phyloP scores from a whole-genome alignment of 805 yeast species.

The Spathaspora gorwiae region DNA sequence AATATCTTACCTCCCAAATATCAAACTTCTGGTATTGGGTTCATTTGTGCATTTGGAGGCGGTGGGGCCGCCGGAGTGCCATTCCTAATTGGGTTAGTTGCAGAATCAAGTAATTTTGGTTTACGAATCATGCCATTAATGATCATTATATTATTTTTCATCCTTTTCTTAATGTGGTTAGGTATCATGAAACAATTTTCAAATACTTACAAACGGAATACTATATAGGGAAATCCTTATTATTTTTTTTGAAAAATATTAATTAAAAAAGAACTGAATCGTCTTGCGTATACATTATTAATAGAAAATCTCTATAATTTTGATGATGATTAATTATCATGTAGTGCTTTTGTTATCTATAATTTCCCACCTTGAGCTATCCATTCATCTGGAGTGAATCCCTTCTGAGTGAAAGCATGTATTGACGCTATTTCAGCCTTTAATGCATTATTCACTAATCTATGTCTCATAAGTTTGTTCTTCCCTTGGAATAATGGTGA shows the following conservation, averaged over 20 bases:
- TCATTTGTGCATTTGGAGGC: conserved; percentile 76
- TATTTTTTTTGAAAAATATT: no score
- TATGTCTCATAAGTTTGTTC: conserved; percentile 79
- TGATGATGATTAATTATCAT: no score
- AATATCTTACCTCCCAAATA: conserved; percentile 55
- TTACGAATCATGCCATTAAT: conserved; percentile 29
- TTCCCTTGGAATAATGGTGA: conserved; percentile 67
- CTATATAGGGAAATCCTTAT: not conserved
- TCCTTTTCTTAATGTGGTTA: conserved; percentile 24
- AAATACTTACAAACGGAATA: conserved; percentile 6
- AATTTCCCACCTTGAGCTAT: conserved; percentile 30
- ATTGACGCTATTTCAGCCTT: conserved; percentile 81
- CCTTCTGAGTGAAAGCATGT: conserved; percentile 95
- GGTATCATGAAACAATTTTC: conserved; percentile 8
- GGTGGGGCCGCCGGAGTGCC: conserved; percentile 79
- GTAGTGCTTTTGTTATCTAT: no score
- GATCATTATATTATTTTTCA: conserved; percentile 19
- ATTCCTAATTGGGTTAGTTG: conserved; percentile 52
- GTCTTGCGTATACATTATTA: no score
- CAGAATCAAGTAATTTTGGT: conserved; percentile 31
- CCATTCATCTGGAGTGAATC: conserved; percentile 89
- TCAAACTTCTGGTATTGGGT: conserved; percentile 67
- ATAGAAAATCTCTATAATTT: not conserved
- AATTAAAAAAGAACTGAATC: no score
- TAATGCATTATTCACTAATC: conserved; percentile 75